Base-by-base conservation (phyloP, 139 green algal species). In the Coelastrella sp. region DNA sequence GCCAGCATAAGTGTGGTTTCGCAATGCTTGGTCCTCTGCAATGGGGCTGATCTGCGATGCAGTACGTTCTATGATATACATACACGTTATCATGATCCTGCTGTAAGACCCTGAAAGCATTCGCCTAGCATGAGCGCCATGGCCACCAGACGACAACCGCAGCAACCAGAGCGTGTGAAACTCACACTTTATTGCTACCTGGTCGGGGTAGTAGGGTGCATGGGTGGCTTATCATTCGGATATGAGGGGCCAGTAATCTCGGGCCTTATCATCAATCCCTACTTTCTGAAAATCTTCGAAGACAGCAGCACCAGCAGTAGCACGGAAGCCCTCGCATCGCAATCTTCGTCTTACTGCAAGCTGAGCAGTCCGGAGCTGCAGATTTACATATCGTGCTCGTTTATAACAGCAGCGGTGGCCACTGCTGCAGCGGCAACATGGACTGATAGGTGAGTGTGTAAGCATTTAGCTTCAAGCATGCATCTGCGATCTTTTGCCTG, bases 291-390 rank as follows among this genome's bases (percentile, higher is more conserved):
- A 57, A 68, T 85, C 19, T 85, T 85, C n/a, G 78, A 84, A 35
- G 78, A 84, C 78, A 66, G 60, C 80, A 85, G 80, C 49, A 80
- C n/a, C 74, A 80, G 74, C 15, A 58, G 9, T 22, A 58, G 74
- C 15, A 19, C 25, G 4, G 24, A 14, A 20, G 74, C 74, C 57
- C 19, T 73, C 19, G 80, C 80, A 14, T 35, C 27, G 20, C 80
- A 85, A 27, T 20, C 22, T 22, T 57, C 57, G 20, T 85, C 80
- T 7, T 85, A 85, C 58, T 85, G 80, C 80, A 85, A 85, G n/a
- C 58, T 85, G 8, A 85, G 73, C 58, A 73, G 57, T 1, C 20
- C 58, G 14, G 20, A 20, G 19, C 27, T 85, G 22, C 80, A 85
- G 22, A 56, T 85, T 20, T 85, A 85, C 80, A 85, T 85, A 58